phyloP scores from a whole-genome alignment of 2,329 filamentous ascomycete genomes.

The Clonostachys rhizophaga region DNA sequence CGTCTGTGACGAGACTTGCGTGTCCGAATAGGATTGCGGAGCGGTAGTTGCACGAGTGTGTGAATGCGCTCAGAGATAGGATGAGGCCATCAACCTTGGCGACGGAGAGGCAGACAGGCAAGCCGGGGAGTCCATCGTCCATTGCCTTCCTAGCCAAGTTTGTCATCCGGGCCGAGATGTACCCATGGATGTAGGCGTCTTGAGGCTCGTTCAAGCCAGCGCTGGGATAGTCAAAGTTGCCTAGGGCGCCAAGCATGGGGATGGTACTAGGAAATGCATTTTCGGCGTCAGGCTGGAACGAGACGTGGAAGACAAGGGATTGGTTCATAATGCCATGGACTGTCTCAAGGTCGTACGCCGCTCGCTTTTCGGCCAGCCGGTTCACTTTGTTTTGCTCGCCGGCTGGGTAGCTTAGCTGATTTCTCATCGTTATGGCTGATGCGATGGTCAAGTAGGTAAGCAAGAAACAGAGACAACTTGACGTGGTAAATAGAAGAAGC shows the following conservation, averaged over 20 bases:
- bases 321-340: conserved; percentile 75
- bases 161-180: conserved; percentile 75
- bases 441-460: too few species aligned
- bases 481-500: too few species aligned
- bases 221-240: conserved; percentile 61
- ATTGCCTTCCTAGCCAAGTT: conserved; percentile 41
- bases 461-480: too few species aligned
- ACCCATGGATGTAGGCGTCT: conserved; percentile 80
- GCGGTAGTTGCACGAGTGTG: conserved; percentile 84
- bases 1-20: conserved; percentile 61
- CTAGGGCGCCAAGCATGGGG: conserved; percentile 84
- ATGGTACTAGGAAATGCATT: conserved; percentile 68
- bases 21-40: conserved; percentile 74
- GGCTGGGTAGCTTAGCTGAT: not conserved
- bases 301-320: conserved; percentile 71
- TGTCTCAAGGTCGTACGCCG: conserved; percentile 64
- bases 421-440: too few species aligned
- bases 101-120: conserved; percentile 70
- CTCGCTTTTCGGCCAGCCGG: conserved; percentile 17
- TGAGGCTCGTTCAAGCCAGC: conserved; percentile 58
- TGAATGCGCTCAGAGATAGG: conserved; percentile 72
- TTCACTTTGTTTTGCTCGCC: not conserved
- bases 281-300: conserved; percentile 60
- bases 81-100: conserved; percentile 77
- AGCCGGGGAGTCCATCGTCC: conserved; percentile 25